Percentiles rank a stretch among this genome's conserved stretches.
These are phyloP conservation scores for Pyrenophora teres DNA, from an alignment of 2,329 filamentous ascomycete genomes.

Conservation along the genomic window DNA sequence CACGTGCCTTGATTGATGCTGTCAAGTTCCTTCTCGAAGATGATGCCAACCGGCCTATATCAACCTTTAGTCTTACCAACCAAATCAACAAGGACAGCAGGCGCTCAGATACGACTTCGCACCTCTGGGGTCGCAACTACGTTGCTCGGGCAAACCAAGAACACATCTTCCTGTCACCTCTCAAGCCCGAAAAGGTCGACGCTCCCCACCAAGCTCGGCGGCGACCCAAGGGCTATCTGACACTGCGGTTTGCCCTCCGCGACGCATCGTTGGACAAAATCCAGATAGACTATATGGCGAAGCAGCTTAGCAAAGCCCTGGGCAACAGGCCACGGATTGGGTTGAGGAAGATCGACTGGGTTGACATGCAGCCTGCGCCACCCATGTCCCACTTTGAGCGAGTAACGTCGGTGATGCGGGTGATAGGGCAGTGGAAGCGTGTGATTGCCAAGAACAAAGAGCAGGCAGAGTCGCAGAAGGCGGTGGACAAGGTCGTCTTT, in stretches of 20 bases:
- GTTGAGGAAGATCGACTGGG: slow-evolving; percentile 41
- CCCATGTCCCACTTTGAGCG: slow-evolving; percentile 34
- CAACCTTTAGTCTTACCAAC: slow-evolving; percentile 36
- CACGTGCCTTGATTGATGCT: slow-evolving; percentile 41
- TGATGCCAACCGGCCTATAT: slow-evolving; percentile 32
- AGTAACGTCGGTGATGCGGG: slow-evolving; percentile 32
- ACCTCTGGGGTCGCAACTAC: slow-evolving; percentile 30
- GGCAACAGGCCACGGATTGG: slow-evolving; percentile 34
- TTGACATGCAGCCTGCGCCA: slow-evolving; percentile 32
- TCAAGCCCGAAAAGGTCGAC: slow-evolving; percentile 20
- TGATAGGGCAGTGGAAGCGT: slow-evolving; percentile 38
- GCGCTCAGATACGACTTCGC: slow-evolving; percentile 36
- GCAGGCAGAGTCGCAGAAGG: slow-evolving; percentile 12
- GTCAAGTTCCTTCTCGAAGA: slow-evolving; percentile 29
- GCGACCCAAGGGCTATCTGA: slow-evolving; percentile 36
- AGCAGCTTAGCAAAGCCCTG: slow-evolving; percentile 34
- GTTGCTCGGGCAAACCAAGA: slow-evolving; percentile 28
- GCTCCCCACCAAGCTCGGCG: slow-evolving; percentile 3
- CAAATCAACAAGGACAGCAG: slow-evolving; percentile 31
- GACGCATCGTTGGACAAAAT: slow-evolving; percentile 30
- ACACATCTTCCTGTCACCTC: slow-evolving; percentile 39
- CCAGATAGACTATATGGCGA: slow-evolving; percentile 39
- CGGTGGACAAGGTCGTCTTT: slow-evolving; percentile 8
- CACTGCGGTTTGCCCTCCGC: slow-evolving; percentile 37
- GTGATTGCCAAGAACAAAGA: slow-evolving; percentile 25